Percentiles rank a stretch among this genome's conserved stretches.
Conservation (phyloP, 2,329 filamentous ascomycete genomes). For the Thermothelomyces thermophilus region DNA sequence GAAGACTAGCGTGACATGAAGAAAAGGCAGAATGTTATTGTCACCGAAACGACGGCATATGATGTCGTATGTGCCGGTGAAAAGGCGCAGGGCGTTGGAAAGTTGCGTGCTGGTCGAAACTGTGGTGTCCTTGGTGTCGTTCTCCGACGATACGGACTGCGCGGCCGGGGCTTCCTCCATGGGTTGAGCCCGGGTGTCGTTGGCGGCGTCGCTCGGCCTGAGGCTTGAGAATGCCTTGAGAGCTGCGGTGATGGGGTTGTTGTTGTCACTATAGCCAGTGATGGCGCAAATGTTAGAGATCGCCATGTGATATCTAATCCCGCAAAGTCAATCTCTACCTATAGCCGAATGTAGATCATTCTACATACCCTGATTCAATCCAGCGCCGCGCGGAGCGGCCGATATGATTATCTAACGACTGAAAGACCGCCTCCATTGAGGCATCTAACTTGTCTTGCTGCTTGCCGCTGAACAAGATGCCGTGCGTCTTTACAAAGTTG, state of each 20-base stretch:
- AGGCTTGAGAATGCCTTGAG: slow-evolving; percentile 32
- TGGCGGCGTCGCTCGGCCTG: not conserved
- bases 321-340: too few relatives aligned
- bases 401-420: slow-evolving; percentile 52
- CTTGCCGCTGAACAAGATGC: slow-evolving; percentile 53
- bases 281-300: slow-evolving; percentile 49
- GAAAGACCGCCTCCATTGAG: slow-evolving; percentile 44
- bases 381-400: slow-evolving; percentile 43
- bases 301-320: slow-evolving; percentile 43
- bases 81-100: not conserved
- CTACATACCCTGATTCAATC: slow-evolving; percentile 38
- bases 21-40: not conserved
- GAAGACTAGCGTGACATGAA: slow-evolving; percentile 44
- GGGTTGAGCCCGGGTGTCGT: slow-evolving; percentile 18
- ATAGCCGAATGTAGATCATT: not conserved
- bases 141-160: too few relatives aligned
- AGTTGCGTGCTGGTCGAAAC: not conserved
- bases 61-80: not conserved
- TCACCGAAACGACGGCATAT: not conserved
- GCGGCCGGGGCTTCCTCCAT: slow-evolving; percentile 7
- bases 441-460: slow-evolving; percentile 40
- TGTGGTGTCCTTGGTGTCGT: too few relatives aligned
- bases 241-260: slow-evolving; percentile 40
- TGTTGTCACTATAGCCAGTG: slow-evolving; percentile 46
- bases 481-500: slow-evolving; percentile 58